phyloP scores from a whole-genome alignment of 768 basidiomycete genomes.

The Cyclocybe aegerita region DNA sequence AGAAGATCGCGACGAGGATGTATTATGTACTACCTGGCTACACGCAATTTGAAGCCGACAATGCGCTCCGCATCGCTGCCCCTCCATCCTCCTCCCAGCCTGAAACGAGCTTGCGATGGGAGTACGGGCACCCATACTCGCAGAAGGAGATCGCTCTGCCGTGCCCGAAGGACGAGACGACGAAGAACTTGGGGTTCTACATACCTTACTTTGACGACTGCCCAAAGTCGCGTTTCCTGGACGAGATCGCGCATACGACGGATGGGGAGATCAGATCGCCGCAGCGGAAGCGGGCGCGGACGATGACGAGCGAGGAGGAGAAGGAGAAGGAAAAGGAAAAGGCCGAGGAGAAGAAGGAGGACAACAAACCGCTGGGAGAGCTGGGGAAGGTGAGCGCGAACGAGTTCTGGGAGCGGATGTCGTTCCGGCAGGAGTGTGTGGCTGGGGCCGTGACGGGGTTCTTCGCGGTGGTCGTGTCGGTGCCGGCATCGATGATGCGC shows the following conservation, averaged over 20 bases:
- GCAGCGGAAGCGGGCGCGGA: conserved; percentile 55
- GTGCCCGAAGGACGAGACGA: conserved; percentile 33
- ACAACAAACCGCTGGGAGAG: conserved; percentile 49
- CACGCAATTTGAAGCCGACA: conserved; percentile 62
- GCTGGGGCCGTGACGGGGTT: conserved; percentile 92
- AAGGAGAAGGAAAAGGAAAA: conserved; percentile 22
- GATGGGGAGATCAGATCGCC: conserved; percentile 64
- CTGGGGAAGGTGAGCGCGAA: conserved; percentile 59
- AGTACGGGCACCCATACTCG: conserved; percentile 79
- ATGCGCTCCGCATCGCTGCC: conserved; percentile 44
- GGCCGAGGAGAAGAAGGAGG: conserved; percentile 23
- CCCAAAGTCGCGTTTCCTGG: conserved; percentile 91
- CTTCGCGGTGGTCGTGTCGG: conserved; percentile 60
- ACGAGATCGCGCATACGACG: conserved; percentile 80
- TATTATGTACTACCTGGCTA: conserved; percentile 75
- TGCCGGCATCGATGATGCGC: conserved; percentile 5
- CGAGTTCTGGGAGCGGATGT: conserved; percentile 98
- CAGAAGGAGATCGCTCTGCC: conserved; percentile 48
- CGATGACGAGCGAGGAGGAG: conserved; percentile 22
- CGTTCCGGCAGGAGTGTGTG: conserved; percentile 92
- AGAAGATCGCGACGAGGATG: conserved; percentile 24
- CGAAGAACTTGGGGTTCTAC: conserved; percentile 59
- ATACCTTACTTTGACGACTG: conserved; percentile 97
- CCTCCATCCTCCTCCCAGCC: conserved; percentile 18
- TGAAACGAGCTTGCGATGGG: conserved; percentile 43